Evolutionary conservation across 1,284 basidiomycete species (phyloP), one percentile per base, ranked within the genome.

Genomic region (Ustilago cynodontis): DNA sequence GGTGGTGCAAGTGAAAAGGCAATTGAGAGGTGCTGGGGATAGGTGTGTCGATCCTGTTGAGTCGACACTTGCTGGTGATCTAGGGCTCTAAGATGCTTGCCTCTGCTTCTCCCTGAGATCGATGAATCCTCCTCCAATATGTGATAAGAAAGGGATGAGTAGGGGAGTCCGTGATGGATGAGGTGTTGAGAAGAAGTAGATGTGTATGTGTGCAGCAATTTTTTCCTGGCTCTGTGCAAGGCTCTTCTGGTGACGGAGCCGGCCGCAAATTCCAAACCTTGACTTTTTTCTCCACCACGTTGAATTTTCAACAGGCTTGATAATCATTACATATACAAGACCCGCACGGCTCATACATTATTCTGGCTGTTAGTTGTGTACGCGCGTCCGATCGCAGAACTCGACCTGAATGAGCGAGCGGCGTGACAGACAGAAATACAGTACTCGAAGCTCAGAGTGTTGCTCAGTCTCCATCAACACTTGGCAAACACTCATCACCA

Each of bases 321-420:
- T 66, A 58, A 61, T 58, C 59, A 65, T 70, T 47, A 70, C 62
- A 52, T 31, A 0, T 8, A 1, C 3, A 1, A 7, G n/a, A 24
- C 57, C 59, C 64, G 64, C 70, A 63, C 64, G 64, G 70, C 41
- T 59, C 24, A 20, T 11, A 9, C 37, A 28, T 35, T 51, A 20
- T 49, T 33, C 16, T n/a, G 39, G 28, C 35, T 43, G 45, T 29
- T 49, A 49, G 47, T 37, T 57, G 52, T 66, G 62, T 62, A 70
- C 72, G 72, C 72, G 72, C 72, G 72, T 75, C 67, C 72, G 72
- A 75, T 75, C 72, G 66, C 59, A 63, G 39, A 65, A 67, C 65
- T 72, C 65, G 60, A 72, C 65, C 61, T 72, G 31, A n/a, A n/a
- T n/a, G n/a, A n/a, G n/a, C 11, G 6, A 50, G 45, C 3, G 28